Evolutionary conservation across 306 rosid genomes (phyloP).

Genomic region (Albizia julibrissin): DNA sequence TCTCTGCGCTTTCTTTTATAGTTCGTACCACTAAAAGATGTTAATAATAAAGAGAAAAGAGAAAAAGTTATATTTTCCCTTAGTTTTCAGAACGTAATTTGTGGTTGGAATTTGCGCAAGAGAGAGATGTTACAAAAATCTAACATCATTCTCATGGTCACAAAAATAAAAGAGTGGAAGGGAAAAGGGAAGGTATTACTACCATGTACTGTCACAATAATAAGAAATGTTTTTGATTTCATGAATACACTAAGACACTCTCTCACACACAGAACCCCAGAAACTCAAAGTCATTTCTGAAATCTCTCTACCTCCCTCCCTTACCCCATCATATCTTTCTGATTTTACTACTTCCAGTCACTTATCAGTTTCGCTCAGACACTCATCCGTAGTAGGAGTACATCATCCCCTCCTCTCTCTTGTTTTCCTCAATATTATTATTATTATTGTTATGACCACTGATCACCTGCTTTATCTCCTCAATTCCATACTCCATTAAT

Average conservation of each 20-base stretch:
- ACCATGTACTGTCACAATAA: constrained; percentile 63
- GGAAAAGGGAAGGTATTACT: constrained; percentile 29
- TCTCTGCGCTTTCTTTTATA: constrained; percentile 19
- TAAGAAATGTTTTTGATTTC: constrained; percentile 47
- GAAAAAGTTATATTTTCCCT: neutral
- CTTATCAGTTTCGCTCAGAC: constrained; percentile 35
- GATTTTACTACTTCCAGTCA: constrained; percentile 55
- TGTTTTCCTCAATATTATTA: constrained; percentile 55
- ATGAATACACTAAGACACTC: constrained; percentile 41
- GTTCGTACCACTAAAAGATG: constrained; percentile 5
- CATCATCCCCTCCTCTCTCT: constrained; percentile 39
- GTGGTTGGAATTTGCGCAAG: constrained; percentile 32
- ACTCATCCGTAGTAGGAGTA: constrained; percentile 42
- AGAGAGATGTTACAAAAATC: constrained; percentile 38
- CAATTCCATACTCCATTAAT: constrained; percentile 49
- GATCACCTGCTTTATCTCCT: constrained; percentile 67
- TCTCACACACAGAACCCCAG: constrained; percentile 41
- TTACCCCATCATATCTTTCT: constrained; percentile 75
- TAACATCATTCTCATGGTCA: constrained; percentile 36
- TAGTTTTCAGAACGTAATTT: constrained; percentile 43
- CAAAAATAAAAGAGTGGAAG: constrained; percentile 28
- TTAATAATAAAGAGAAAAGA: neutral
- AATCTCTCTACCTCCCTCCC: constrained; percentile 37
- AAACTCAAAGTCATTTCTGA: constrained; percentile 36
- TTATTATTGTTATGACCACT: constrained; percentile 26